Evolutionary conservation across 202 grass and related monocot genomes (phyloP), one percentile per base, ranked within the genome.

Genomic region (Schoenoplectus tabernaemontani): DNA sequence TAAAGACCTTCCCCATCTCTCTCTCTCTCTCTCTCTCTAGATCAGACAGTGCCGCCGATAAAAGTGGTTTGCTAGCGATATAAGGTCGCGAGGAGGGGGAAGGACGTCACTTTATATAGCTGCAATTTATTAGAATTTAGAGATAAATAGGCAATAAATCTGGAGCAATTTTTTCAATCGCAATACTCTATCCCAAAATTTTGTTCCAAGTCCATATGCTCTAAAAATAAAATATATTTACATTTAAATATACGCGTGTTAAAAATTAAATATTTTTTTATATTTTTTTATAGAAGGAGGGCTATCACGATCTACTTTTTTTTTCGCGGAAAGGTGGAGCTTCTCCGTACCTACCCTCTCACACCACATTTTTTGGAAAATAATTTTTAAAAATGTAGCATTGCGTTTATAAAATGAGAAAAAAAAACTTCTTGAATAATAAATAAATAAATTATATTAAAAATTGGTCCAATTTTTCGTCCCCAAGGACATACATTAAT

Each of bases 1-100:
- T 84, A 28, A 68, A 89, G 5, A 91, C 83, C 83, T 91, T 97
- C 57, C 51, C 85, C 84, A 76, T 84, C 41, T 58, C 39, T 5
- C 17, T 36, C 64, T 83, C 44, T 53, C 65, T 53, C 17, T 38
- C 2, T 77, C 50, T n/a, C n/a, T n/a, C n/a, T 83, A 97, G 19
- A 28, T 41, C 37, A 63, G 57, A 64, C 24, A 7, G 5, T 61
- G 77, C 39, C 68, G 44, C 68, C 93, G 75, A 32, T 51, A 78
- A 42, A 22, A 37, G 3, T n/a, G n/a, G n/a, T 2, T 3, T 37
- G 4, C 4, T 44, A 37, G 4, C 3, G 74, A 9, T 12, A 26
- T 50, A 51, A 17, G 69, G 77, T 44, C 48, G 77, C 9, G 51
- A 57, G 50, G 7, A 17, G 17, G 48, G 26, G 7, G 51, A 17